Percentiles rank a stretch among this genome's conserved stretches.
Conservation (phyloP, 23 red algal species). For the Gracilariopsis chorda region DNA sequence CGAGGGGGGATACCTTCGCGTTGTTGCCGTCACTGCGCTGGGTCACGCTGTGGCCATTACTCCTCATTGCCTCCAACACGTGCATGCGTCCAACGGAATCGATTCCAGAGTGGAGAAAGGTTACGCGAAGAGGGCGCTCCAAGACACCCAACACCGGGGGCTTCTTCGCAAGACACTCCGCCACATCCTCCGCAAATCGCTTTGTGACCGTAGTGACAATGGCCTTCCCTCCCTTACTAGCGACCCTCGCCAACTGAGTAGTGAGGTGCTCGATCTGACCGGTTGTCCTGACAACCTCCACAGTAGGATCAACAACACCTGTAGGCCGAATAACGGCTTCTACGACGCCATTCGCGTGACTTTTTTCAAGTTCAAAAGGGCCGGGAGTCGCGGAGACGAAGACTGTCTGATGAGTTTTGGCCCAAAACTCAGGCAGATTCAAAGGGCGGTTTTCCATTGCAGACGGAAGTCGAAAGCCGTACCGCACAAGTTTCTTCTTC, state of each 20-base stretch:
- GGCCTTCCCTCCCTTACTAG: slow-evolving; percentile 40
- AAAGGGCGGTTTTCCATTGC: slow-evolving; percentile 87
- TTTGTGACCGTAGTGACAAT: slow-evolving; percentile 86
- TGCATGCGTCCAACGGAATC: slow-evolving; percentile 80
- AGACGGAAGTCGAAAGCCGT: slow-evolving; percentile 87
- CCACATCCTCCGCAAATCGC: slow-evolving; percentile 80
- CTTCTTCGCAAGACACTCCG: slow-evolving; percentile 50
- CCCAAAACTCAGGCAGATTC: slow-evolving; percentile 77
- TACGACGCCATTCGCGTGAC: slow-evolving; percentile 12
- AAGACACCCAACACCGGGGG: slow-evolving; percentile 36
- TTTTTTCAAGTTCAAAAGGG: slow-evolving; percentile 56
- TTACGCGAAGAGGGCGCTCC: slow-evolving; percentile 45
- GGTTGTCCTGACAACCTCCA: slow-evolving; percentile 59
- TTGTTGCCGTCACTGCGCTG: background rate
- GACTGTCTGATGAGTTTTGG: slow-evolving; percentile 60
- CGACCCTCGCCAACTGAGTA: slow-evolving; percentile 20
- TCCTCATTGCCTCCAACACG: slow-evolving; percentile 59
- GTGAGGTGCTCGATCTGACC: slow-evolving; percentile 83
- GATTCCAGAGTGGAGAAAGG: slow-evolving; percentile 86
- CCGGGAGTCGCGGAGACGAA: slow-evolving; percentile 93
- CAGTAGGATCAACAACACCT: slow-evolving; percentile 71
- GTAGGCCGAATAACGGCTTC: slow-evolving; percentile 84
- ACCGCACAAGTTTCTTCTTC: slow-evolving; percentile 72
- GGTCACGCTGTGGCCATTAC: background rate
- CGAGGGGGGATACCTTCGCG: too few species aligned